phyloP scores from a whole-genome alignment of 2,329 filamentous ascomycete genomes.

The Penicillium frequentans region DNA sequence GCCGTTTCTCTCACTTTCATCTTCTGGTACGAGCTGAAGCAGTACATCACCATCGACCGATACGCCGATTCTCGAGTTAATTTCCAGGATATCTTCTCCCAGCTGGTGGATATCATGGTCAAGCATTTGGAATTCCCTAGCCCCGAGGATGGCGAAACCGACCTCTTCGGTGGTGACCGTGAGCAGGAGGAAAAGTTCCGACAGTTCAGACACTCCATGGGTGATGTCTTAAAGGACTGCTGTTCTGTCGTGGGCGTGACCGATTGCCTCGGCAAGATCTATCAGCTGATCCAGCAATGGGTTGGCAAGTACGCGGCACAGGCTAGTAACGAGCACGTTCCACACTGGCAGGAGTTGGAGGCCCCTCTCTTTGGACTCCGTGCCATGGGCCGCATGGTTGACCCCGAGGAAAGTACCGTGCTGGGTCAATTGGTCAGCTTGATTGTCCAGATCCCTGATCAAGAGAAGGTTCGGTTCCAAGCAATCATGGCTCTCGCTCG shows the following conservation, averaged over 20 bases:
- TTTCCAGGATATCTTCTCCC: constrained; percentile 78
- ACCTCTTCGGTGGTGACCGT: constrained; percentile 92
- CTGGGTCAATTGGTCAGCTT: constrained; percentile 90
- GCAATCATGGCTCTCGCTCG: constrained; percentile 96
- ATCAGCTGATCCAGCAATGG: constrained; percentile 83
- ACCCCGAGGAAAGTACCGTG: constrained; percentile 81
- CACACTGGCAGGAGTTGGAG: constrained; percentile 95
- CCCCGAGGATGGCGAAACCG: constrained; percentile 72
- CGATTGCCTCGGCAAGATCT: constrained; percentile 86
- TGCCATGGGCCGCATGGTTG: constrained; percentile 95
- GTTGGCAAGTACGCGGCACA: constrained; percentile 77
- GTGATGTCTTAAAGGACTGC: constrained; percentile 93
- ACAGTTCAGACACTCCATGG: constrained; percentile 95
- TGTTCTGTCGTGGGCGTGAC: constrained; percentile 95
- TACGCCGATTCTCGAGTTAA: constrained; percentile 80
- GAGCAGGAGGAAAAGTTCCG: constrained; percentile 97
- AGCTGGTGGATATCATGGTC: constrained; percentile 89
- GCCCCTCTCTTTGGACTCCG: constrained; percentile 93
- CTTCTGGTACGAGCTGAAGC: constrained; percentile 99
- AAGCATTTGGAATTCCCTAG: constrained; percentile 84
- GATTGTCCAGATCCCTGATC: constrained; percentile 88
- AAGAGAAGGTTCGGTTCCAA: constrained; percentile 97
- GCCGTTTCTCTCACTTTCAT: constrained; percentile 91
- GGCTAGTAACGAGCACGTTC: constrained; percentile 71
- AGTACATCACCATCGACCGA: constrained; percentile 86